Evolutionary conservation across 805 yeast genomes (phyloP), one percentile per base, ranked within the genome.

Genomic region (Candida insectorum): DNA sequence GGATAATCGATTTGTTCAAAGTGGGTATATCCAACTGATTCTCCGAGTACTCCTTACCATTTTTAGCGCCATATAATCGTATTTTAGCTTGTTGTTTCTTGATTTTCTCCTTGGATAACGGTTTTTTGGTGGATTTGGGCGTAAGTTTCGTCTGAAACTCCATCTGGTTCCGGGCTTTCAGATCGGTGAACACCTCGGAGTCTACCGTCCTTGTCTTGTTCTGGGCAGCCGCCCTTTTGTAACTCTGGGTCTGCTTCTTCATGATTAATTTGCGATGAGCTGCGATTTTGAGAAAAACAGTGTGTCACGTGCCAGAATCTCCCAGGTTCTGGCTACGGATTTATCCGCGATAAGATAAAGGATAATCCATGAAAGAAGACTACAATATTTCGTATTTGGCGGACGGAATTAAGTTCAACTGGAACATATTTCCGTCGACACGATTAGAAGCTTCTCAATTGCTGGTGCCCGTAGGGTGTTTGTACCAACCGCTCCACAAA

Each of bases 1-100:
- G 96, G 29, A 78, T 74, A 21, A 89, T 72, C 3, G 96, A 86
- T 44, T 75, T 81, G 57, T 91, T 91, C 51, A 91, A 69, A 16
- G 72, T 69, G 18, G 96, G 97, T 22, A 89, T 65, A 27, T 82
- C 78, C 24, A 89, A 65, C 47, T 88, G 95, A 40, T 79, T 81
- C 45, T 89, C 97, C 8, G 78, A 69, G 51, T 80, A 85, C 38
- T 65, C 76, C 41, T 69, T 68, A 20, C 75, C 71, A 38, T 55
- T 63, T 46, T 75, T 73, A 29, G 76, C 73, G 18, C 94, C 94
- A 49, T 84, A 84, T 30, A 84, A 64, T 51, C 84, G 69, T 26
- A 77, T 69, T 39, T 67, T 67, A 24, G 78, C 74, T 46, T 82
- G 80, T 48, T 80, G 82, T 47, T 82, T 83, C 58, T 81, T 81